These are phyloP conservation scores for Linaria vulgaris DNA, from an alignment of 257 asterid species.

Conservation along the genomic window DNA sequence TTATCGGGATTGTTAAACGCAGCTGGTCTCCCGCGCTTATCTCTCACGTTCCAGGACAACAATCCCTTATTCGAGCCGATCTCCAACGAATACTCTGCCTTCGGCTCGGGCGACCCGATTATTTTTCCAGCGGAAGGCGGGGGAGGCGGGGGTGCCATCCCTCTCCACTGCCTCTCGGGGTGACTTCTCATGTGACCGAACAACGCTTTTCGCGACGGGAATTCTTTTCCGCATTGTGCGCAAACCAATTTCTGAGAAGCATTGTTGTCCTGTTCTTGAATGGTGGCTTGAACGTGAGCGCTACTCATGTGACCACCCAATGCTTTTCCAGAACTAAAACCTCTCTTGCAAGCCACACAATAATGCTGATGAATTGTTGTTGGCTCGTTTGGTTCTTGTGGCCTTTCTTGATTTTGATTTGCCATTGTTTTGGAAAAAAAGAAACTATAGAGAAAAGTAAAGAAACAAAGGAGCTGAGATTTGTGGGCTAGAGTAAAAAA, in stretches of 20 bases:
- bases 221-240: background rate
- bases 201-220: background rate
- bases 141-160: background rate
- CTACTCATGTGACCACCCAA: constrained; percentile 4
- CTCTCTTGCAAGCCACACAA: background rate
- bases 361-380: no score
- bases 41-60: background rate
- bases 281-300: constrained; percentile 1
- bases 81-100: background rate
- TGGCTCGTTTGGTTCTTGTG: no score
- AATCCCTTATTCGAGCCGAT: background rate
- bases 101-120: background rate
- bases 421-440: no score
- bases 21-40: background rate
- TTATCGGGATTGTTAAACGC: no score
- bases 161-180: background rate
- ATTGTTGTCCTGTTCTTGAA: no score
- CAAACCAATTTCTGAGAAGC: background rate
- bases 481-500: no score
- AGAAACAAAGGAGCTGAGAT: no score
- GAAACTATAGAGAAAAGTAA: no score
- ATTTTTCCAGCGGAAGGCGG: no score
- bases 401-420: no score
- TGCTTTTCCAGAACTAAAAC: constrained; percentile 4
- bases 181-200: background rate